These are phyloP conservation scores for Clitoria ternatea DNA, from an alignment of 306 rosid species.

Conservation along the genomic window DNA sequence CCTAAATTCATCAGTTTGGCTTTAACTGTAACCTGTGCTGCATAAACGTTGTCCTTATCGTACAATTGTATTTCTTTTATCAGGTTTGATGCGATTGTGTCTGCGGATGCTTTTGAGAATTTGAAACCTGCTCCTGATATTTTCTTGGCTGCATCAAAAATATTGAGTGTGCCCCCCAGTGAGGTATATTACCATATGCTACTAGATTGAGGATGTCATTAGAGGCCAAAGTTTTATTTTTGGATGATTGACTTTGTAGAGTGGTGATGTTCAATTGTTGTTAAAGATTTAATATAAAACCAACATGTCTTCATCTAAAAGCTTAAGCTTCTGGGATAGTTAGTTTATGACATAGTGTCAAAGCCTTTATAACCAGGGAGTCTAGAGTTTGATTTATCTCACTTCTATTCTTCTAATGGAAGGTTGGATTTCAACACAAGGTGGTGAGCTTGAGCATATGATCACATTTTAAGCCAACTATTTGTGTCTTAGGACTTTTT, in stretches of 20 bases:
- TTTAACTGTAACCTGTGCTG: not conserved
- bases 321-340: not conserved
- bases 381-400: not conserved
- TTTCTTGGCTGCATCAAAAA: conserved; percentile 83
- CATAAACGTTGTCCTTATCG: conserved; percentile 8
- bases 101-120: conserved; percentile 98
- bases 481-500: too few relatives aligned
- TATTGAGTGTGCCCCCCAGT: conserved; percentile 60
- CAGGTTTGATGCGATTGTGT: conserved; percentile 92
- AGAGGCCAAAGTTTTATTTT: not conserved
- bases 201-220: conserved; percentile 16
- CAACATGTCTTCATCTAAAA: not conserved
- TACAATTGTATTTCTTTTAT: conserved; percentile 28
- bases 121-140: conserved; percentile 98
- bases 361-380: not conserved
- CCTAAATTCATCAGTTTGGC: conserved; percentile 10
- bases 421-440: not conserved
- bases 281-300: not conserved
- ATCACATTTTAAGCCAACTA: too few relatives aligned
- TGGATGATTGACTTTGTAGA: conserved; percentile 4
- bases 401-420: not conserved
- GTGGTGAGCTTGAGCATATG: too few relatives aligned
- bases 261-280: conserved; percentile 9
- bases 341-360: not conserved
- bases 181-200: conserved; percentile 73